Evolutionary conservation across 2,329 filamentous ascomycete genomes (phyloP).

Genomic region (Pseudogymnoascus sp.): DNA sequence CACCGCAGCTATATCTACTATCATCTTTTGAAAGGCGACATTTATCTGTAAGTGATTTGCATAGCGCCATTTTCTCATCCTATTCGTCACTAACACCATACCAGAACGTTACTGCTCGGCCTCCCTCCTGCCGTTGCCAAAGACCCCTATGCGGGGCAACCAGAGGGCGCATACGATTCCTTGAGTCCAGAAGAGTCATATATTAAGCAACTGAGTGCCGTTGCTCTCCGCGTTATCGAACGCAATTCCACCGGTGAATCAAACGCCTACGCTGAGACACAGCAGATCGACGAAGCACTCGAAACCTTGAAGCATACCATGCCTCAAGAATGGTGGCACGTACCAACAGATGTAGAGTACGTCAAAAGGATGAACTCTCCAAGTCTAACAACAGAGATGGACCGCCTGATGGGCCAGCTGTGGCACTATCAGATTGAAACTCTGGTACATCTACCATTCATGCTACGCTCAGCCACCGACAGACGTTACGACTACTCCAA

Average conservation of each 20-base stretch:
- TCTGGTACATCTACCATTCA: constrained; percentile 27
- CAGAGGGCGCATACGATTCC: constrained; percentile 4
- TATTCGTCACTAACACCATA: background rate
- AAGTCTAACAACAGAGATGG: constrained; percentile 16
- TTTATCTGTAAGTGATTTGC: background rate
- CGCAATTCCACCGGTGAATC: constrained; percentile 22
- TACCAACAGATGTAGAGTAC: constrained; percentile 18
- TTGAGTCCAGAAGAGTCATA: background rate
- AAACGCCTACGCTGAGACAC: constrained; percentile 24
- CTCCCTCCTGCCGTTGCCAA: background rate
- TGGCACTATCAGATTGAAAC: constrained; percentile 26
- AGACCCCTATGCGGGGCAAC: background rate
- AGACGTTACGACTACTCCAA: constrained; percentile 28
- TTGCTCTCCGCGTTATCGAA: constrained; percentile 20
- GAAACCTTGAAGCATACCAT: constrained; percentile 23
- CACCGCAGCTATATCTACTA: background rate
- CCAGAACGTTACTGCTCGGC: background rate
- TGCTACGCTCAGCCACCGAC: constrained; percentile 27
- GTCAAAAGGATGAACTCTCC: background rate
- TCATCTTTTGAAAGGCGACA: constrained; percentile 3
- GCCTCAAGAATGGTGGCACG: constrained; percentile 24
- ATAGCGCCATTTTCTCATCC: background rate
- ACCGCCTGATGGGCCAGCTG: constrained; percentile 24
- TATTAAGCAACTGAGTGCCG: background rate
- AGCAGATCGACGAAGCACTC: constrained; percentile 27